These are phyloP conservation scores for Eutrema heterophyllum DNA, from an alignment of 345 rosid species.

Conservation along the genomic window DNA sequence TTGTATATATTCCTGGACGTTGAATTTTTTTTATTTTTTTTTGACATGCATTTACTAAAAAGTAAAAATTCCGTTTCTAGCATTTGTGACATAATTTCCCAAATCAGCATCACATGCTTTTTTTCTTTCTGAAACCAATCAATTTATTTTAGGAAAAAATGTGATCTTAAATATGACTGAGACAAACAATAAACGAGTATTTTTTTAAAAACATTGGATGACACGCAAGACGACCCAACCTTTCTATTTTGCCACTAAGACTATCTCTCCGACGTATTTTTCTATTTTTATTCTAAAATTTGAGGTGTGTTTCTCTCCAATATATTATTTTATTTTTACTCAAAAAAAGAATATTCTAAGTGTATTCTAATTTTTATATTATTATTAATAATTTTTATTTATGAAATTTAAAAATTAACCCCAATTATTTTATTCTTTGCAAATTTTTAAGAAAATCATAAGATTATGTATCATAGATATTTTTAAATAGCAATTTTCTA, in stretches of 20 bases:
- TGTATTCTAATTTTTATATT: too few species aligned
- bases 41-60: not conserved
- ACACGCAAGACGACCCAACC: not conserved
- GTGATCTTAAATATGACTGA: not conserved
- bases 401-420: too few species aligned
- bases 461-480: too few species aligned
- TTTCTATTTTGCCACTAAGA: conserved; percentile 1
- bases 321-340: too few species aligned
- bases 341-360: too few species aligned
- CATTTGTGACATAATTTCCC: conserved; percentile 11
- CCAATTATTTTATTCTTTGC: too few species aligned
- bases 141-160: not conserved
- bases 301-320: too few species aligned
- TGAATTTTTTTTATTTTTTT: not conserved
- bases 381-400: too few species aligned
- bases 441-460: too few species aligned
- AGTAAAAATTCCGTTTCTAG: not conserved
- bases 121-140: not conserved
- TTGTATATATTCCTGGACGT: not conserved
- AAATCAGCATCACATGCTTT: conserved; percentile 3
- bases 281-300: too few species aligned
- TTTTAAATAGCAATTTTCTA: too few species aligned
- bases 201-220: not conserved
- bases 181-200: not conserved
- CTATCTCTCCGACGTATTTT: too few species aligned